Conservation (phyloP, 1,139 yeast species). For the Insectozyma bohioensis region DNA sequence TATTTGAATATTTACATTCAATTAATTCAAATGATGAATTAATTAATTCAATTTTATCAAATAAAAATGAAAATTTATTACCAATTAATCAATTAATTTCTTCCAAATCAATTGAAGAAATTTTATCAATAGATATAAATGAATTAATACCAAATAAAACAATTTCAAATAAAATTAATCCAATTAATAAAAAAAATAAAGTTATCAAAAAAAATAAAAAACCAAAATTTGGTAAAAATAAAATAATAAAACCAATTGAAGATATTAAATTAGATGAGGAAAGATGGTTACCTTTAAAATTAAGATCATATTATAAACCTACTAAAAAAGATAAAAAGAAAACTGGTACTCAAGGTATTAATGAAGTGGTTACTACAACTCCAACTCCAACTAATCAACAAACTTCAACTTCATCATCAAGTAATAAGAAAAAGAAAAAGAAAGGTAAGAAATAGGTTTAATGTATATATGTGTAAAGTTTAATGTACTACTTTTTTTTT, state of each 20-base stretch:
- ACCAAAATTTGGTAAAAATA: slow-evolving; percentile 40
- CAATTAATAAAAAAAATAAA: slow-evolving; percentile 10
- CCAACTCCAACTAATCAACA: not conserved
- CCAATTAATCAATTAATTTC: slow-evolving; percentile 36
- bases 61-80: slow-evolving; percentile 24
- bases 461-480: not conserved
- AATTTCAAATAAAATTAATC: slow-evolving; percentile 1
- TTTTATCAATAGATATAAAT: slow-evolving; percentile 28
- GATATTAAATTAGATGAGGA: slow-evolving; percentile 48
- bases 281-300: slow-evolving; percentile 89
- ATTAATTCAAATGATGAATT: slow-evolving; percentile 32
- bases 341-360: slow-evolving; percentile 67
- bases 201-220: slow-evolving; percentile 24
- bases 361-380: slow-evolving; percentile 44
- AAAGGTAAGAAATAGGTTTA: slow-evolving; percentile 43
- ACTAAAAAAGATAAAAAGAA: slow-evolving; percentile 61
- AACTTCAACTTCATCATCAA: slow-evolving; percentile 23
- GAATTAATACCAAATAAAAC: slow-evolving; percentile 18
- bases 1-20: slow-evolving; percentile 32
- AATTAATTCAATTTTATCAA: slow-evolving; percentile 29
- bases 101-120: slow-evolving; percentile 23
- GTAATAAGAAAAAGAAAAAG: slow-evolving; percentile 46
- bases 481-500: too few species aligned
- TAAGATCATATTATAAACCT: slow-evolving; percentile 80
- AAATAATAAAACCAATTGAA: slow-evolving; percentile 31